Percentiles rank a stretch among this genome's conserved stretches.
Evolutionary conservation across 371 early-diverging fungal genomes (phyloP).

Genomic region (Synchytrium microbalum): DNA sequence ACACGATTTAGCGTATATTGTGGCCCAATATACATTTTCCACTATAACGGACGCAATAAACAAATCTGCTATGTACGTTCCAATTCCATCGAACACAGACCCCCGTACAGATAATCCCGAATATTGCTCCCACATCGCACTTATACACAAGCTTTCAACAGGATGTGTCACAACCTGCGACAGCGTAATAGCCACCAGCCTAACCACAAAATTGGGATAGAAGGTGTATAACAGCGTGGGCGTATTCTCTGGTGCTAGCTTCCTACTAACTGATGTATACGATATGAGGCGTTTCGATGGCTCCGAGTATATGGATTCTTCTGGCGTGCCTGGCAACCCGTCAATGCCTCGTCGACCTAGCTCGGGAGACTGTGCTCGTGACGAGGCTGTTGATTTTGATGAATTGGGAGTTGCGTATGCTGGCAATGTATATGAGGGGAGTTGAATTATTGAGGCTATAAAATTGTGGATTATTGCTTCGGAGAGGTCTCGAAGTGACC

Average conservation of each 20-base stretch:
- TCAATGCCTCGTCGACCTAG: background rate
- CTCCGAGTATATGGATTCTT: background rate
- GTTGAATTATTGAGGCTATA: background rate
- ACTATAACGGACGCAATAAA: background rate
- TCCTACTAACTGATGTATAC: background rate
- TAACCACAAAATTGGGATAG: background rate
- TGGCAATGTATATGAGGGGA: background rate
- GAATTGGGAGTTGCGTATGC: background rate
- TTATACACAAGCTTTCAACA: background rate
- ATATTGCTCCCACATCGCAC: background rate
- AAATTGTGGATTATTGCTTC: background rate
- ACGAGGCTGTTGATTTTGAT: background rate
- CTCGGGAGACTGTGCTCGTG: background rate
- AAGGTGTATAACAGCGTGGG: background rate
- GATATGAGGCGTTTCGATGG: background rate
- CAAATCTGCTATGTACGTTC: background rate
- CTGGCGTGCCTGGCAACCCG: background rate
- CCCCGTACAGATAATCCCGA: background rate
- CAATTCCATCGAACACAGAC: background rate
- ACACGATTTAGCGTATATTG: background rate
- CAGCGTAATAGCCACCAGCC: background rate
- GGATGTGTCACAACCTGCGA: background rate
- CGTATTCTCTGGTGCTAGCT: background rate
- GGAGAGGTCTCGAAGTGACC: background rate
- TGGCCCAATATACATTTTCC: background rate